phyloP scores from a whole-genome alignment of 345 rosid species.

The Rhizophora apiculata region DNA sequence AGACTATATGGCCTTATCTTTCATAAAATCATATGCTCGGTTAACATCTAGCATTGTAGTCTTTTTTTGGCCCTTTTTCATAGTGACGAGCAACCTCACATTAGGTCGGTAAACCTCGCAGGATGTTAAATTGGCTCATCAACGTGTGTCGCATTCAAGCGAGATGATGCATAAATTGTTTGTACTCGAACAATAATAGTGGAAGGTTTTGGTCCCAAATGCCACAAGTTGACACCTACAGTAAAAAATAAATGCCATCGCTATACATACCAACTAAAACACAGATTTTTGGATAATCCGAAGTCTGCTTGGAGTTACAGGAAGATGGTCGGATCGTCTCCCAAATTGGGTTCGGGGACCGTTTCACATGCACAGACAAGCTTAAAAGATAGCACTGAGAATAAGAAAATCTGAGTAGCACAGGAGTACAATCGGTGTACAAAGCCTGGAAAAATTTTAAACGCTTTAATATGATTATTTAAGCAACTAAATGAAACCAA shows the following conservation, averaged over 20 bases:
- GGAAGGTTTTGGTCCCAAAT: neutral
- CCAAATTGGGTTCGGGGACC: constrained; percentile 24
- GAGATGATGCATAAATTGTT: no score
- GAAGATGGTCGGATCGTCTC: constrained; percentile 14
- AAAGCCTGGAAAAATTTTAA: neutral
- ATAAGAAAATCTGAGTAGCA: neutral
- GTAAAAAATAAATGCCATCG: neutral
- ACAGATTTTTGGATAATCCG: neutral
- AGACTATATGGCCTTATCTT: no score
- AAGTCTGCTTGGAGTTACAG: neutral
- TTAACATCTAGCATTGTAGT: no score
- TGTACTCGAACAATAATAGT: no score
- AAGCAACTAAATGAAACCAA: constrained; percentile 14
- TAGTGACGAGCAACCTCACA: no score
- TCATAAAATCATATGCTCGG: no score
- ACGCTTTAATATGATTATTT: constrained; percentile 11
- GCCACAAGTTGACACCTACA: neutral
- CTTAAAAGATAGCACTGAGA: no score
- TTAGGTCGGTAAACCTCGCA: no score
- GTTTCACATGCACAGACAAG: neutral
- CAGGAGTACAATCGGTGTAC: neutral
- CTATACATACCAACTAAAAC: no score
- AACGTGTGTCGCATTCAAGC: no score
- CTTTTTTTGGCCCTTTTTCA: no score
- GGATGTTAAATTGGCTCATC: no score